These are phyloP conservation scores for Byssoonygena ceratinophila DNA, from an alignment of 2,329 filamentous ascomycete genomes.

Conservation along the genomic window DNA sequence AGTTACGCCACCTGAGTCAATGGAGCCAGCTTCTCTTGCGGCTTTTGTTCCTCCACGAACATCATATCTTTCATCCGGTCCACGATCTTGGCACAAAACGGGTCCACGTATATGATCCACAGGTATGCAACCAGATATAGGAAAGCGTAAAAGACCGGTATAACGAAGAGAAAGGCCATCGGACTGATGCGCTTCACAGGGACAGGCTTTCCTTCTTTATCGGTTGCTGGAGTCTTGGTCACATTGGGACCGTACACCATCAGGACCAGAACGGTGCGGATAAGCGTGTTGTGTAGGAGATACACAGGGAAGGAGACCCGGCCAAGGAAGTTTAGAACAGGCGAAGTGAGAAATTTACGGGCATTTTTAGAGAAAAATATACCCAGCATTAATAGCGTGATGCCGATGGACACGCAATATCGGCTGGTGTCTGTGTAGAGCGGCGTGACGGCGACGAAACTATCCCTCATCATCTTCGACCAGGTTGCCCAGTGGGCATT, in stretches of 20 bases:
- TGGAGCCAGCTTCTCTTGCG: conserved; percentile 15
- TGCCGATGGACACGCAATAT: conserved; percentile 21
- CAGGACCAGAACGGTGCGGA: conserved; percentile 22
- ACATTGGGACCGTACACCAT: conserved; percentile 19
- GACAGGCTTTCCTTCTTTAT: conserved; percentile 14
- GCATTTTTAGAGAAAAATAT: conserved; percentile 21
- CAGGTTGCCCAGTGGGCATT: conserved; percentile 20
- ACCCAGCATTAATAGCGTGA: conserved; percentile 19
- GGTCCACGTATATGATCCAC: conserved; percentile 18
- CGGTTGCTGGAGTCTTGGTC: conserved; percentile 2
- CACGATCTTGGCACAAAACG: conserved; percentile 14
- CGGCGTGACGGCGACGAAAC: conserved; percentile 17
- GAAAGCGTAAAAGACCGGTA: conserved; percentile 16
- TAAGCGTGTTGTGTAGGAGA: conserved; percentile 22
- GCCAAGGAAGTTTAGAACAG: conserved; percentile 23
- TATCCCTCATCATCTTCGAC: conserved; percentile 17
- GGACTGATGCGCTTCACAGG: conserved; percentile 2
- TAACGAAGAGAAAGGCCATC: conserved; percentile 15
- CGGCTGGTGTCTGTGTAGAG: conserved; percentile 18
- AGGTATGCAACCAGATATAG: conserved; percentile 15
- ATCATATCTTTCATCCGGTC: conserved; percentile 15
- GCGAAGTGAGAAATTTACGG: conserved; percentile 17
- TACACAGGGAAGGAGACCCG: conserved; percentile 24
- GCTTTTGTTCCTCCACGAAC: conserved; percentile 16
- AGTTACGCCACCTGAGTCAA: conserved; percentile 9